These are phyloP conservation scores for Aureobasidium musti DNA, from an alignment of 2,329 filamentous ascomycete genomes.

Conservation along the genomic window DNA sequence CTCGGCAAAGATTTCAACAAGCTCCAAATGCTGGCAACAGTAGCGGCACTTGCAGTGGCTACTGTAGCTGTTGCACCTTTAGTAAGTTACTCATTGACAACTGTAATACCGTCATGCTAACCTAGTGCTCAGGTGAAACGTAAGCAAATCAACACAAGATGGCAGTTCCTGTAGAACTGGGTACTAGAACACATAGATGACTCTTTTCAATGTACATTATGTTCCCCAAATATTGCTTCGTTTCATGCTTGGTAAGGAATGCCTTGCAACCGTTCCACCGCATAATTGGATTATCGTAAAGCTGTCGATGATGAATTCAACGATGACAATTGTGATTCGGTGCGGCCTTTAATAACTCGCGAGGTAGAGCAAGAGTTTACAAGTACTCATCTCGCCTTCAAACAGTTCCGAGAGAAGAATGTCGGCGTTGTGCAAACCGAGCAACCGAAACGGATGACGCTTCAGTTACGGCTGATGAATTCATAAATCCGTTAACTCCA, in stretches of 20 bases:
- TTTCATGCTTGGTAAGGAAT: background rate
- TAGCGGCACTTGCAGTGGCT: constrained; percentile 74
- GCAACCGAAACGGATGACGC: background rate
- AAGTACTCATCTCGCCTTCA: too few relatives aligned
- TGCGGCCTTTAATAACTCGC: too few relatives aligned
- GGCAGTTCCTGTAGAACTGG: constrained; percentile 49
- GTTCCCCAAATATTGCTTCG: background rate
- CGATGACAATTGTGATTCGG: background rate
- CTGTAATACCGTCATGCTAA: constrained; percentile 34
- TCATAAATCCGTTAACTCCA: constrained; percentile 11
- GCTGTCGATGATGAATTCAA: background rate
- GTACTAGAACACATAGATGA: background rate
- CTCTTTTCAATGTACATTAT: constrained; percentile 1
- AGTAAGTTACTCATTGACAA: constrained; percentile 59
- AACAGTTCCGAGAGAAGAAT: too few relatives aligned
- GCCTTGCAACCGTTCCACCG: background rate
- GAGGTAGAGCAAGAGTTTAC: too few relatives aligned
- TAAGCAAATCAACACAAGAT: constrained; percentile 68
- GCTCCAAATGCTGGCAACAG: constrained; percentile 77
- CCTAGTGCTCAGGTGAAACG: constrained; percentile 49
- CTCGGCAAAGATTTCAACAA: constrained; percentile 94
- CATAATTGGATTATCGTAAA: background rate
- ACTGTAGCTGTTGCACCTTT: constrained; percentile 80
- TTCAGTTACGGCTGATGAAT: background rate
- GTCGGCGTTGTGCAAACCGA: background rate